These are phyloP conservation scores for Zostera marina DNA, from an alignment of 116 monocot genomes.

Conservation along the genomic window DNA sequence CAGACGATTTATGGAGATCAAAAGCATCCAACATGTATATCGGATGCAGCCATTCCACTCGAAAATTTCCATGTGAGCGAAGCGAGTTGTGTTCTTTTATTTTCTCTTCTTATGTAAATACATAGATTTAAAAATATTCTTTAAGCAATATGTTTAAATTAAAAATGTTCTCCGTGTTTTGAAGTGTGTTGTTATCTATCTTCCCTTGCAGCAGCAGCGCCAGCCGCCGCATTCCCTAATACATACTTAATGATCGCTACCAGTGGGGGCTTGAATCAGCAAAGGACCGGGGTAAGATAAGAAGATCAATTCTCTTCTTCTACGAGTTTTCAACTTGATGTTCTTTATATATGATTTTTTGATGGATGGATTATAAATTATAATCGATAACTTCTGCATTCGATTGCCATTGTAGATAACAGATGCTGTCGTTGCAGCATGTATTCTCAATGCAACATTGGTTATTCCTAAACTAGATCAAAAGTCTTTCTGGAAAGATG, in stretches of 20 bases:
- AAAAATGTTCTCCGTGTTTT: neutral
- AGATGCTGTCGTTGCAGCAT: slow-evolving; percentile 89
- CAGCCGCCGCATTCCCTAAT: slow-evolving; percentile 2
- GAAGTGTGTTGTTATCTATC: neutral
- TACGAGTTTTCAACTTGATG: too few relatives aligned
- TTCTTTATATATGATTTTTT: neutral
- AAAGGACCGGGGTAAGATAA: slow-evolving; percentile 9
- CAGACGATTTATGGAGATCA: slow-evolving; percentile 33
- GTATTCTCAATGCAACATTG: slow-evolving; percentile 84
- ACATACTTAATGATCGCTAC: slow-evolving; percentile 21
- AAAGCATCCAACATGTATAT: slow-evolving; percentile 19
- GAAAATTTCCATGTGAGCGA: slow-evolving; percentile 29
- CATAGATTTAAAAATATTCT: neutral
- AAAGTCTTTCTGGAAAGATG: slow-evolving; percentile 95
- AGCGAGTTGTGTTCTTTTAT: too few relatives aligned
- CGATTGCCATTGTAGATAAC: slow-evolving; percentile 35
- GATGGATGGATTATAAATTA: neutral
- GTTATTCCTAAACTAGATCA: slow-evolving; percentile 83
- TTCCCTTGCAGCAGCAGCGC: slow-evolving; percentile 5
- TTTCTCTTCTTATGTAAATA: neutral
- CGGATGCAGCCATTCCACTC: slow-evolving; percentile 40
- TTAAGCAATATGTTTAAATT: neutral
- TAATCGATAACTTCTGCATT: neutral
- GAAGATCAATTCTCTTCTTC: too few relatives aligned
- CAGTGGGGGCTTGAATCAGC: slow-evolving; percentile 16